phyloP scores from a whole-genome alignment of 306 rosid species.

The Rosa multiflora region DNA sequence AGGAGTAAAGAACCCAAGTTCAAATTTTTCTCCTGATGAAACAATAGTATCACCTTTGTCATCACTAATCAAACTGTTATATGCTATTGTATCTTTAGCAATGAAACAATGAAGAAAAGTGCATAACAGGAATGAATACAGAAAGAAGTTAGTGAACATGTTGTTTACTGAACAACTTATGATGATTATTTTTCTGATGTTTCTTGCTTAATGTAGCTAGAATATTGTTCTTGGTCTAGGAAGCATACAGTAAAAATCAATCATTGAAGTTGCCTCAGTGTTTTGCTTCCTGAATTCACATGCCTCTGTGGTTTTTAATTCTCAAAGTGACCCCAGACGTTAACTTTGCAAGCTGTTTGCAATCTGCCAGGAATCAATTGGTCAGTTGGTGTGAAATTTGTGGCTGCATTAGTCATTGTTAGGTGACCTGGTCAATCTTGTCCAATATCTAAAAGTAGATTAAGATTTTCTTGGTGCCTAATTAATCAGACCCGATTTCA shows the following conservation, averaged over 20 bases:
- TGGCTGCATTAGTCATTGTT: slow-evolving; percentile 8
- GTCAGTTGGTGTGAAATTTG: slow-evolving; percentile 26
- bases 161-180: slow-evolving; percentile 34
- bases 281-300: slow-evolving; percentile 25
- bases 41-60: slow-evolving; percentile 44
- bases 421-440: slow-evolving; percentile 24
- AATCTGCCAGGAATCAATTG: slow-evolving; percentile 27
- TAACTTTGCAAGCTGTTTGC: slow-evolving; percentile 25
- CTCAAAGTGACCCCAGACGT: slow-evolving; percentile 20
- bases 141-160: slow-evolving; percentile 31
- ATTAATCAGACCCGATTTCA: neutral
- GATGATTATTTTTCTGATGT: slow-evolving; percentile 31
- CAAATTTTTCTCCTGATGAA: slow-evolving; percentile 56
- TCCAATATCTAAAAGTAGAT: neutral
- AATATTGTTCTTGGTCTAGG: slow-evolving; percentile 24
- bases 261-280: slow-evolving; percentile 24
- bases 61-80: slow-evolving; percentile 37
- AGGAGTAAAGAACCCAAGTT: slow-evolving; percentile 69
- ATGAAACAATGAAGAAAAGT: slow-evolving; percentile 31
- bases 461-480: neutral
- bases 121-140: slow-evolving; percentile 34
- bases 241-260: slow-evolving; percentile 17
- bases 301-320: neutral
- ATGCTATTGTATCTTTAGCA: slow-evolving; percentile 46
- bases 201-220: slow-evolving; percentile 21